Percentiles rank a stretch among this genome's conserved stretches.
phyloP scores from a whole-genome alignment of 768 basidiomycete genomes.

The Tricholoma saponaceum region DNA sequence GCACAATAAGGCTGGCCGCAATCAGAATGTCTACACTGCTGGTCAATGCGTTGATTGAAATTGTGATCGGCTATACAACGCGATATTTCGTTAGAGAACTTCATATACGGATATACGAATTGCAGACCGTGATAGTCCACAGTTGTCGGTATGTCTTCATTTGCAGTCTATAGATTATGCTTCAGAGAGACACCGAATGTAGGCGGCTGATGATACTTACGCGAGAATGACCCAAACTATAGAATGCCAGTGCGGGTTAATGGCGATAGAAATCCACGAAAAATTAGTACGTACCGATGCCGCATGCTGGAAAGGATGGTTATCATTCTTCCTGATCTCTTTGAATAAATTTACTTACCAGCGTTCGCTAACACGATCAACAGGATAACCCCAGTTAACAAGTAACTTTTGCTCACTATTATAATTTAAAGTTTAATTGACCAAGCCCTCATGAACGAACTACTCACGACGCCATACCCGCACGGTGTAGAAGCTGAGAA shows the following conservation, averaged over 20 bases:
- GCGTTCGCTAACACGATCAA: constrained; percentile 28
- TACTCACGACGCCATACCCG: constrained; percentile 45
- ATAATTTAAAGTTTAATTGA: not conserved
- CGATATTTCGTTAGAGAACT: not conserved
- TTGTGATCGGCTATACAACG: constrained; percentile 35
- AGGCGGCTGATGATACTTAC: constrained; percentile 20
- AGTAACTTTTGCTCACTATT: constrained; percentile 36
- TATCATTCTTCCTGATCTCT: not conserved
- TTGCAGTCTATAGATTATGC: constrained; percentile 23
- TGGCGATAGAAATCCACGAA: not conserved
- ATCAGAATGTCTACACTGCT: constrained; percentile 47
- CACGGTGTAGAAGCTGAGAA: constrained; percentile 40
- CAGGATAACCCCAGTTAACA: constrained; percentile 27
- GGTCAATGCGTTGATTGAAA: constrained; percentile 47
- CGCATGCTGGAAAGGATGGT: constrained; percentile 20
- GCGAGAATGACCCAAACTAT: constrained; percentile 39
- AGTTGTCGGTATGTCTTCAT: constrained; percentile 34
- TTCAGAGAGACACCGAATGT: not conserved
- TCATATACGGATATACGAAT: not conserved
- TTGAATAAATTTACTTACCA: constrained; percentile 16
- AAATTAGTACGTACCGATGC: constrained; percentile 24
- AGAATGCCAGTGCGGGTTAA: not conserved
- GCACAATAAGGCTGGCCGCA: constrained; percentile 38
- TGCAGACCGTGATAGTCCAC: constrained; percentile 31
- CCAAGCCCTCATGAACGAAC: not conserved